Conservation (phyloP, 2,329 filamentous ascomycete genomes). For the Colletotrichum spaethianum region DNA sequence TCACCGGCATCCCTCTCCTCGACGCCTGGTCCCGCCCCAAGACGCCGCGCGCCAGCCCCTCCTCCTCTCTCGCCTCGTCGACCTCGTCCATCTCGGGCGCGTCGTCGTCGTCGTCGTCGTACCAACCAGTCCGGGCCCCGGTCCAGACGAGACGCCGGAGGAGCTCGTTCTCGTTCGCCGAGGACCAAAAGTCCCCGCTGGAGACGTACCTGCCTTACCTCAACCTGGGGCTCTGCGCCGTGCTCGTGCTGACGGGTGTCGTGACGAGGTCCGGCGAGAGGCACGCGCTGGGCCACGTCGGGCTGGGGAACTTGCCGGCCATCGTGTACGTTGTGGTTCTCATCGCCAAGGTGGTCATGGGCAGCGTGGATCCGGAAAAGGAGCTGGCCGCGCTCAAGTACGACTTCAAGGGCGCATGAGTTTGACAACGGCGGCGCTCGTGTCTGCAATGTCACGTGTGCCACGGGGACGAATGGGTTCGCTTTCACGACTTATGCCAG, state of each 20-base stretch:
- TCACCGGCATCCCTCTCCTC: constrained; percentile 66
- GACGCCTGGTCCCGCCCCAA: constrained; percentile 58
- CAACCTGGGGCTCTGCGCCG: constrained; percentile 69
- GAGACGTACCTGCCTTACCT: constrained; percentile 71
- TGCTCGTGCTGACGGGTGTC: constrained; percentile 65
- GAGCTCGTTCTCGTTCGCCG: constrained; percentile 43
- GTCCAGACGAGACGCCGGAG: constrained; percentile 31
- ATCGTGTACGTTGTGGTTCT: constrained; percentile 74
- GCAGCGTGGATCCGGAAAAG: constrained; percentile 75
- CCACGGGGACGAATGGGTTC: neutral
- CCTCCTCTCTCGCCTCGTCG: constrained; percentile 26
- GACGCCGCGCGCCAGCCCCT: constrained; percentile 41
- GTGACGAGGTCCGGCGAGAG: constrained; percentile 47
- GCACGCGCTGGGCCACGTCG: constrained; percentile 55
- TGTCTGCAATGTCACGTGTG: neutral
- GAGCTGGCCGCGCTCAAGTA: constrained; percentile 76
- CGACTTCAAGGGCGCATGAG: constrained; percentile 76
- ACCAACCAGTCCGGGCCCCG: constrained; percentile 13
- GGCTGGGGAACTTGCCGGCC: constrained; percentile 66
- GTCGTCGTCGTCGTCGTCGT: constrained; percentile 17
- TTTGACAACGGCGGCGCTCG: neutral
- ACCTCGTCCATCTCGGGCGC: constrained; percentile 31
- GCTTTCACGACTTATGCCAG: constrained; percentile 31
- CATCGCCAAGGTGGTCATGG: constrained; percentile 75
- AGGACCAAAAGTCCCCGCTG: constrained; percentile 59